A percentile compares a stretch with the other conserved stretches of the same genome.
phyloP scores from a whole-genome alignment of 2,329 filamentous ascomycete species.

The Blastomyces gilchristii region DNA sequence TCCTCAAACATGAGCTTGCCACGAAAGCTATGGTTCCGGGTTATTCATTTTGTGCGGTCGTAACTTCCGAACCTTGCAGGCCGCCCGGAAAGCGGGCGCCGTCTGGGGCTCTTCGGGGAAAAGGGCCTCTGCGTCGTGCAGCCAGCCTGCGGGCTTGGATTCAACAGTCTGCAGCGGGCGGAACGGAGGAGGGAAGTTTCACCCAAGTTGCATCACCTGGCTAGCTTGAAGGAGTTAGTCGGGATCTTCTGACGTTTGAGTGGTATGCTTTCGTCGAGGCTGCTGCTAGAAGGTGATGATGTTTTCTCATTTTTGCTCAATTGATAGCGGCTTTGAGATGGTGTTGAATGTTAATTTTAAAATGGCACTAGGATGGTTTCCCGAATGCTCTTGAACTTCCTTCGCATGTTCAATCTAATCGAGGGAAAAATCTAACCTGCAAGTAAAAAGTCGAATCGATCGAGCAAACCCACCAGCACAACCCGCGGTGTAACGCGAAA shows the following conservation, averaged over 20 bases:
- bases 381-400: no score
- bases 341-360: no score
- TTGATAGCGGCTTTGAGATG: no score
- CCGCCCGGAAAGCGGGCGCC: not conserved
- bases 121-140: not conserved
- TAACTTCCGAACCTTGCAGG: not conserved
- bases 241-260: not conserved
- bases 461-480: not conserved
- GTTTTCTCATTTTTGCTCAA: no score
- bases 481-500: not conserved
- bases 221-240: not conserved
- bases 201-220: not conserved
- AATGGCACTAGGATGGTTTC: no score
- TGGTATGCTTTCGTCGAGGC: no score
- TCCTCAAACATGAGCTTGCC: slow-evolving; percentile 8
- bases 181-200: not conserved
- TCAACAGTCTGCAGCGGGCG: not conserved
- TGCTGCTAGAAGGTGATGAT: no score
- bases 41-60: not conserved
- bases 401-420: no score
- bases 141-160: not conserved
- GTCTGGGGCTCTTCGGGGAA: not conserved
- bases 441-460: not conserved
- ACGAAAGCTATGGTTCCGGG: slow-evolving; percentile 3
- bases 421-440: no score